Base-by-base conservation (phyloP, 768 basidiomycete genomes). In the Termitomyces sp. region DNA sequence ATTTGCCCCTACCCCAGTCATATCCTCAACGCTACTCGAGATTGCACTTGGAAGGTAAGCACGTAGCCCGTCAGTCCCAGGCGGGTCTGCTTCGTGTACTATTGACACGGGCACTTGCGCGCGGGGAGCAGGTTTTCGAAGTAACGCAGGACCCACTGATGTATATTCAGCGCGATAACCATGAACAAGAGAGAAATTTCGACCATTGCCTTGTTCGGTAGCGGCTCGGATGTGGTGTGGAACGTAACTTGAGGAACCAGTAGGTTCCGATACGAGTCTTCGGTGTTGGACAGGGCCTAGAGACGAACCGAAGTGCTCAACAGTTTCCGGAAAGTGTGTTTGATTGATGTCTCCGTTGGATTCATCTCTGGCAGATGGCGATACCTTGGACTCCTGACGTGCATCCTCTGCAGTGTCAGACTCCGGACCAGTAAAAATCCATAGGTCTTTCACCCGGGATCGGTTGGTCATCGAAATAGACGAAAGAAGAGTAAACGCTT, bases 401-500 rank as follows among this genome's bases (percentile, higher is more conserved):
- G 64, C 61, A 13, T 73, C 73, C 27, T 73, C 74, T 18, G 68
- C 67, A 30, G 70, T 62, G 22, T 60, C 52, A 37, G 68, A 57
- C 13, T 75, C 72, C 39, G 84, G 80, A 22, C 86, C 86, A 0
- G 83, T 82, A 68, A 91, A 91, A 43, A 91, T 75, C 89, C 89
- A 91, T 2, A 91, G 68, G 67, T 91, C 89, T 67, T 89, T 90
- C 47, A 84, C 80, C 60, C 87, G 78, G 22, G 90, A 89, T 36
- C 83, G 87, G 63, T 76, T 81, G n/a, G 82, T 82, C 55, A 91
- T 74, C n/a, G 88, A 83, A 44, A 91, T 69, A 10, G 90, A 91
- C 0, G 87, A 77, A 5, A 88, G 74, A 50, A 91, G 80, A 12
- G 82, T 79, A 65, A 88, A 91, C 4, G 84, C 82, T 53, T 89